These are phyloP conservation scores for Phytopythium ostracodes DNA, from an alignment of 352 stramenopile species.

Conservation along the genomic window DNA sequence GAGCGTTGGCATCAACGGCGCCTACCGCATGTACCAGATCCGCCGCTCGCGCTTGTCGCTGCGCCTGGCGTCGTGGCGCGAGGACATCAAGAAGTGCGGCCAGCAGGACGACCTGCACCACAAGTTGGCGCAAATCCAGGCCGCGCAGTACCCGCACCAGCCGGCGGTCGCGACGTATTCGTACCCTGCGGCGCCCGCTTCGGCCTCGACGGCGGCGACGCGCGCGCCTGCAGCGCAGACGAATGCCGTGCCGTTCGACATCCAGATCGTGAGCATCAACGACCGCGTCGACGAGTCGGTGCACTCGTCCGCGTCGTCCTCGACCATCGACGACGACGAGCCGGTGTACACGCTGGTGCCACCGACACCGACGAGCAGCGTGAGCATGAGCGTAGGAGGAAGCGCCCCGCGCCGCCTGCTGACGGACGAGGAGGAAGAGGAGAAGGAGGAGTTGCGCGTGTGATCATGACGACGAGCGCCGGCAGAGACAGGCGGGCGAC, in stretches of 20 bases:
- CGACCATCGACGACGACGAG: conserved; percentile 23
- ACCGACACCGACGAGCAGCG: conserved; percentile 19
- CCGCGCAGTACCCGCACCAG: conserved; percentile 16
- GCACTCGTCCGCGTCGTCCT: conserved; percentile 3
- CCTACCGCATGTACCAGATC: conserved; percentile 53
- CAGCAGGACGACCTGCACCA: conserved; percentile 37
- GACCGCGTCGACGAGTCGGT: conserved; percentile 16
- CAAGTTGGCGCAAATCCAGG: conserved; percentile 54
- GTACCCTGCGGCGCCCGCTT: background rate
- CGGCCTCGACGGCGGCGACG: conserved; percentile 4
- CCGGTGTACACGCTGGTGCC: conserved; percentile 27
- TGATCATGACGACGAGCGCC: background rate
- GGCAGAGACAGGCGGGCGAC: conserved; percentile 7
- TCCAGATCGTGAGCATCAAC: conserved; percentile 38
- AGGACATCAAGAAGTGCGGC: conserved; percentile 45
- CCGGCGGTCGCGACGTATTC: conserved; percentile 8
- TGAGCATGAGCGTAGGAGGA: background rate
- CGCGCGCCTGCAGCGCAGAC: conserved; percentile 7
- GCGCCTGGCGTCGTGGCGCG: conserved; percentile 54
- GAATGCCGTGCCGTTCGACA: conserved; percentile 33
- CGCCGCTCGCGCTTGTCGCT: conserved; percentile 42
- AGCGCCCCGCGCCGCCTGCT: conserved; percentile 14
- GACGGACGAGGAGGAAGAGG: conserved; percentile 30
- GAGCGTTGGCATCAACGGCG: conserved; percentile 45
- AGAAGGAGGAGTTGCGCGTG: conserved; percentile 24